Base-by-base conservation (phyloP, 1,284 basidiomycete species). In the Lignosus rhinocerotis region DNA sequence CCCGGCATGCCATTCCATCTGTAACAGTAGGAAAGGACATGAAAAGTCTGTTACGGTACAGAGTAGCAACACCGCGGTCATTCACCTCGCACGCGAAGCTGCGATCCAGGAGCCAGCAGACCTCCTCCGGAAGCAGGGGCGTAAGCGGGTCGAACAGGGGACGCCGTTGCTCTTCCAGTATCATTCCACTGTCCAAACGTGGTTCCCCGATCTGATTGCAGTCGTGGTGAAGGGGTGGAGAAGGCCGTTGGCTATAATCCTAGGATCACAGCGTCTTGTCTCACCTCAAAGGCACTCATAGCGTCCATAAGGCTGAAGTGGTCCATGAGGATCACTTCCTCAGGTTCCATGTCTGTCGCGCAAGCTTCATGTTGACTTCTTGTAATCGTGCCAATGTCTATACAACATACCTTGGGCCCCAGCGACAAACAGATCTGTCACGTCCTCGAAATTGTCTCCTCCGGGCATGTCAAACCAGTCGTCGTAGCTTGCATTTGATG, bases 1-100 rank as follows among this genome's bases (percentile, higher is more conserved):
- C 38, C 95, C 94, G 6, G 81, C 75, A 70, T 95, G 93, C 88
- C 93, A 97, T 67, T 90, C 86, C 76, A 92, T 88, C 93, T 96
- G 67, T 31, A 60, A 52, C 51, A 56, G 51, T 25, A 60, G 48
- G 52, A 57, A 49, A 46, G 39, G 51, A 67, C 30, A 63, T 68
- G 58, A 59, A 66, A 53, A 39, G 41, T 17, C 53, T 50, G 42
- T 50, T 56, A 42, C 21, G 32, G 32, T 53, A 59, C 53, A 36
- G 54, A 56, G 51, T 54, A 60, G 55, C 38, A 51, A 30, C 25
- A 54, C 59, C 39, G 56, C 51, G 60, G 58, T 59, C 63, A 74
- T 73, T 73, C 70, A 94, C 94, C 82, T 98, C 94, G 66, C 87
- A 89, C 32, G 90, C 81, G 58, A 93, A 77, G 39, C 89, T 78